These are phyloP conservation scores for Cetraspora pellucida DNA, from an alignment of 192 early-diverging fungal genomes.

Conservation along the genomic window DNA sequence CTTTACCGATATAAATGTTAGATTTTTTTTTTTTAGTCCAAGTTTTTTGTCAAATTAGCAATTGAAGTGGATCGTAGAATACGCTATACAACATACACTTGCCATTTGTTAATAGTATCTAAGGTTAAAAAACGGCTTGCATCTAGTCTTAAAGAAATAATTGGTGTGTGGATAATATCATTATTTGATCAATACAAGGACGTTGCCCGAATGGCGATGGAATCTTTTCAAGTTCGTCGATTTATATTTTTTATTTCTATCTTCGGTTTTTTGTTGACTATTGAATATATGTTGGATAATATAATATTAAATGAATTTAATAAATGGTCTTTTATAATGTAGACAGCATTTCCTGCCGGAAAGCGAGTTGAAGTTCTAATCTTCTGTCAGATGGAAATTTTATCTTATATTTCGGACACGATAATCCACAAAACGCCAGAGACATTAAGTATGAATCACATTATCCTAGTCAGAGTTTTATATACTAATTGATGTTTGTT, in stretches of 20 bases:
- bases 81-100: constrained; percentile 64
- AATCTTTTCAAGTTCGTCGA: constrained; percentile 67
- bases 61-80: constrained; percentile 87
- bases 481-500: too few relatives aligned
- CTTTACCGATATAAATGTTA: constrained; percentile 35
- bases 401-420: constrained; percentile 68
- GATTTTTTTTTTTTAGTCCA: constrained; percentile 49
- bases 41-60: constrained; percentile 63
- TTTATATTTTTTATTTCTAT: background rate
- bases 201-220: constrained; percentile 61
- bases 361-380: constrained; percentile 76
- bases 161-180: constrained; percentile 82
- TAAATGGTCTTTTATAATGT: background rate
- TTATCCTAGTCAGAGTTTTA: background rate
- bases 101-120: constrained; percentile 70
- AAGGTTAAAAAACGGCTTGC: constrained; percentile 76
- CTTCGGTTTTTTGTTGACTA: background rate
- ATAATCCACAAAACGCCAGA: constrained; percentile 78
- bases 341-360: constrained; percentile 78
- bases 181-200: constrained; percentile 85
- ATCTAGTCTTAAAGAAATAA: constrained; percentile 76
- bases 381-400: constrained; percentile 76
- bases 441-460: constrained; percentile 66
- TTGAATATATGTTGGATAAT: background rate
- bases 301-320: background rate